Evolutionary conservation across 148 eudicot genomes (phyloP).

Genomic region (Selenicereus undatus): DNA sequence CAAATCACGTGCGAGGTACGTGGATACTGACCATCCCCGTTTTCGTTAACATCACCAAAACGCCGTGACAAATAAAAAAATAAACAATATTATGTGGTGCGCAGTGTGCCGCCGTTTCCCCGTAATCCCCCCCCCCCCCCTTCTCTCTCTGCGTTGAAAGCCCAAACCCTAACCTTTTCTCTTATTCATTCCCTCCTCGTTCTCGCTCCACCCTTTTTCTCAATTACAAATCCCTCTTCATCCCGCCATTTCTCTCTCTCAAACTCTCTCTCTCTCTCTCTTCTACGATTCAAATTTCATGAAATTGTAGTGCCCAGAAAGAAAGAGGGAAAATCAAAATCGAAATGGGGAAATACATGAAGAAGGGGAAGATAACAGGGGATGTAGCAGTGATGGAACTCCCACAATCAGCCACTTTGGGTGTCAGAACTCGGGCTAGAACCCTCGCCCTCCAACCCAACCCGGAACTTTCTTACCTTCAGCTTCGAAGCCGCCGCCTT

Average conservation of each 20-base stretch:
- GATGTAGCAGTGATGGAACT: conserved; percentile 60
- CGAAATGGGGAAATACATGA: conserved; percentile 64
- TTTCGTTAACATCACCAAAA: conserved; percentile 17
- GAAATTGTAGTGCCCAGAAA: conserved; percentile 7
- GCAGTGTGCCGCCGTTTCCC: conserved; percentile 17
- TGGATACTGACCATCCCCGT: background rate
- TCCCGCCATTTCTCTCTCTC: background rate
- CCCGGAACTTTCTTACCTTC: conserved; percentile 58
- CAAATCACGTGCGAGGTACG: background rate
- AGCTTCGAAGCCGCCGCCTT: conserved; percentile 65
- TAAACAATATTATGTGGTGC: background rate
- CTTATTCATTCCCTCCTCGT: background rate
- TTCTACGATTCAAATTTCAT: background rate
- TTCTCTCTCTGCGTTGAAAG: background rate
- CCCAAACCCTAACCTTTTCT: background rate
- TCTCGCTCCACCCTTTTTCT: conserved; percentile 13
- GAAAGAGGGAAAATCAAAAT: background rate
- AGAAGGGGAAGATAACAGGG: conserved; percentile 51
- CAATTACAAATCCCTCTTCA: background rate
- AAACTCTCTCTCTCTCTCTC: background rate
- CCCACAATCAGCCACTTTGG: conserved; percentile 43
- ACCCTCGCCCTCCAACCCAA: conserved; percentile 60
- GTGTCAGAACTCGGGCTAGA: conserved; percentile 78
- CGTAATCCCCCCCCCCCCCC: conserved; percentile 17
- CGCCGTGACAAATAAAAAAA: conserved; percentile 28